Conservation (phyloP, 202 grass and related monocot genomes). For the Schoenoplectus triqueter region DNA sequence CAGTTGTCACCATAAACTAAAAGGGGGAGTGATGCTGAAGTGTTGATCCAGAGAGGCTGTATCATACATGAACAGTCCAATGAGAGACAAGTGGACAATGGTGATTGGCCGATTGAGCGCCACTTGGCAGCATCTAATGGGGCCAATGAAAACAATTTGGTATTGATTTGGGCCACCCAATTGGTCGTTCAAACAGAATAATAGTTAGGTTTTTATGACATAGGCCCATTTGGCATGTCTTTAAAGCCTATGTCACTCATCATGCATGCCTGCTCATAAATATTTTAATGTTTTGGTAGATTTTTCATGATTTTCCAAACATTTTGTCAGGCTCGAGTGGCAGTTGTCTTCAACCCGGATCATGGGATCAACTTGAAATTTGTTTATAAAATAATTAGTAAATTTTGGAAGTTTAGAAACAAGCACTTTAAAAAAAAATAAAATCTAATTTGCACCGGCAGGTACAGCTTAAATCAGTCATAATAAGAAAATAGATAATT, state of each 20-base stretch:
- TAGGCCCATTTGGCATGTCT: slow-evolving; percentile 37
- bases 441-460: neutral
- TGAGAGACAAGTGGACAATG: slow-evolving; percentile 11
- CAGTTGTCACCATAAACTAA: slow-evolving; percentile 39
- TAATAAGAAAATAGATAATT: neutral
- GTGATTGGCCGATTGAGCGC: slow-evolving; percentile 22
- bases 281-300: slow-evolving; percentile 30
- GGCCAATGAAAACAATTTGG: slow-evolving; percentile 22
- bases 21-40: slow-evolving; percentile 2
- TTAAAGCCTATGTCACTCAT: slow-evolving; percentile 31
- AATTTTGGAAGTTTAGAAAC: neutral
- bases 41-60: slow-evolving; percentile 15
- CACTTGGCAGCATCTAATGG: slow-evolving; percentile 30
- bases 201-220: slow-evolving; percentile 38
- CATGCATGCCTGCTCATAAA: slow-evolving; percentile 22
- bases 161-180: slow-evolving; percentile 36
- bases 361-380: neutral
- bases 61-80: slow-evolving; percentile 2
- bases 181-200: slow-evolving; percentile 40
- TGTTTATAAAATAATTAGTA: too few relatives aligned
- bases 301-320: neutral
- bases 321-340: neutral
- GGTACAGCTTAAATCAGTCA: neutral
- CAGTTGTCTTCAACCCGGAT: neutral
- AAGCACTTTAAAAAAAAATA: neutral